phyloP scores from a whole-genome alignment of 805 yeast genomes.

The Clavispora santaluciae region DNA sequence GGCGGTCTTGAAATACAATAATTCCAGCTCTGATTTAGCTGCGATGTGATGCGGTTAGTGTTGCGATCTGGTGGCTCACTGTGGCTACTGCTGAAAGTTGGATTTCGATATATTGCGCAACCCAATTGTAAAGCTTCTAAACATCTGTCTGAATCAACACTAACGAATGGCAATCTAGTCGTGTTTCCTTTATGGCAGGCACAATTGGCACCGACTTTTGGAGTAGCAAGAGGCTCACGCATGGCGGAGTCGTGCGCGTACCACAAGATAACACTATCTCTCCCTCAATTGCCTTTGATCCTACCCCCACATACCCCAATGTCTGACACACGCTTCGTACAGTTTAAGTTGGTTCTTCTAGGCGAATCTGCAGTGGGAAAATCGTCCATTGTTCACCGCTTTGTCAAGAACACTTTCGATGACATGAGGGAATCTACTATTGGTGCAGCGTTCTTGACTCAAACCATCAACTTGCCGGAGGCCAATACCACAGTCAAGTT shows the following conservation, averaged over 20 bases:
- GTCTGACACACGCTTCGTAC: slow-evolving; percentile 27
- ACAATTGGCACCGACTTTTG: no score
- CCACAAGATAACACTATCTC: slow-evolving; percentile 5
- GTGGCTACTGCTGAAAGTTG: no score
- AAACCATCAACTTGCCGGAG: slow-evolving; percentile 79
- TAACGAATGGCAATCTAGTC: no score
- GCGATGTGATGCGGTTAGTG: no score
- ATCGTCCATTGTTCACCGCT: slow-evolving; percentile 84
- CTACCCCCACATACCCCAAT: slow-evolving; percentile 3
- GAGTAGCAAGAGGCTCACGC: no score
- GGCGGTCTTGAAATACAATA: no score
- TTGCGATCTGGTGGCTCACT: no score
- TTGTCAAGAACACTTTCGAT: slow-evolving; percentile 92
- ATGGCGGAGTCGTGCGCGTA: slow-evolving; percentile 5
- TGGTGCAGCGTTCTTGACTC: slow-evolving; percentile 96
- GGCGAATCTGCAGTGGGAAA: slow-evolving; percentile 99
- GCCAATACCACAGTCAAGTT: slow-evolving; percentile 73
- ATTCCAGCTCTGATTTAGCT: no score
- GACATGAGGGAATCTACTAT: slow-evolving; percentile 97
- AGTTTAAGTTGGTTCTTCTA: slow-evolving; percentile 83
- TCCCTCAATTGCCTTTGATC: background rate
- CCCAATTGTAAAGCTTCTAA: no score
- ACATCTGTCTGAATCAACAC: no score
- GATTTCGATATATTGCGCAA: no score
- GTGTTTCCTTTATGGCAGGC: no score